Base-by-base conservation (phyloP, 129 eudicot genomes). In the Escallonia herrerae region DNA sequence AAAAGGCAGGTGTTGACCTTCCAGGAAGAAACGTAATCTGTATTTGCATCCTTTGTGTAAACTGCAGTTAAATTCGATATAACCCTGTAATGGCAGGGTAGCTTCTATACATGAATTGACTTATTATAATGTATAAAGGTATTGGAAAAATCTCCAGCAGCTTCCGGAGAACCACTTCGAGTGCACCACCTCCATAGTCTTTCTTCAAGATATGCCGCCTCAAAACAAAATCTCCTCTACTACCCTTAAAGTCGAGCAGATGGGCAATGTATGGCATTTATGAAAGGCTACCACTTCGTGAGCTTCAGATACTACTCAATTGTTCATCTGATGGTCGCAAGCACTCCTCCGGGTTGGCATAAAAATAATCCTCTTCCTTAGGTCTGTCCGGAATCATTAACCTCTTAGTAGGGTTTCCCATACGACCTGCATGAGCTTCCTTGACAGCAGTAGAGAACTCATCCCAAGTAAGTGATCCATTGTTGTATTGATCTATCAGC, bases 361-460 rank as follows among this genome's bases (percentile, higher is more conserved):
- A 94, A 49, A 94, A 94, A 74, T 89, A 89, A 64, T 89, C 97
- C 74, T 94, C 99, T 75, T 94, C 99, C 78, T 94, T 94, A 4
- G 99, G 99, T 84, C 80, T 69, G 40, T 89, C 99, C 3, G 87
- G 87, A 68, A 86, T 89, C 58, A 83, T 82, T 79, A 78, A 61
- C 70, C 99, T 89, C 74, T 86, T 86, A 11, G 72, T 75, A 5
- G 93, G 93, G 62, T 86, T 83, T 5, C 99, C 99, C 91, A 83
- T 86, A 56, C 99, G 91, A 42, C 76, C 67, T 7, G 80, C 79
- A 73, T 89, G 97, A 37, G 78, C 79, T 53, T 76, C 86, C 80
- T 94, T 89, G 14, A 89, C 95, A 13, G 93, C 95, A 43, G 62
- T 44, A 12, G 96, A 89, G 74, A 94, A 94, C 70, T 94, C 88